Evolutionary conservation across 495 filamentous ascomycete genomes (phyloP), one percentile per base, ranked within the genome.

Genomic region (Aspergillus sclerotiicarbonarius): DNA sequence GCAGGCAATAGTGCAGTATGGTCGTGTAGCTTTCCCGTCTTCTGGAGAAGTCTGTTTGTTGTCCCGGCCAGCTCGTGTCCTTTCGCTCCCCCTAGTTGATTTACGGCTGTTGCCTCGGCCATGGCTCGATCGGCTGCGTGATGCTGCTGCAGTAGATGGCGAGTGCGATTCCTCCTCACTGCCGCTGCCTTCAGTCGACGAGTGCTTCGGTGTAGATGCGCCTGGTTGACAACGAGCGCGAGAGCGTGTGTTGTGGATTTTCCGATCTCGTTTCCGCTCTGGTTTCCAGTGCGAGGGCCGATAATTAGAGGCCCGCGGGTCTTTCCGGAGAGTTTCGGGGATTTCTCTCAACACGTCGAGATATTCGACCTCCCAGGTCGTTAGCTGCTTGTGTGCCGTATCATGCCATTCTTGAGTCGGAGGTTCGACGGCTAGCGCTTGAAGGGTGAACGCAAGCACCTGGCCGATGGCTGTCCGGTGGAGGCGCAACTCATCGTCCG

Each of bases 151-250:
- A 37, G 59, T 41, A 31, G 65, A 67, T 33, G 59, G 65, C 16
- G 62, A 70, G 33, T 49, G 54, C 46, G 33, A 43, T 48, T 63
- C 67, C 33, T 64, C 16, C 10, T 67, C 59, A 59, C 65, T 67
- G 37, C 56, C 48, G 43, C 54, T 70, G n/a, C 55, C 53, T 67
- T 70, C 59, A 31, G 41, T 51, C 25, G 61, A 59, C 29, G 65
- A 67, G 55, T 55, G 25, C 30, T 54, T 54, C 48, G 62, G 71
- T 54, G 8, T 86, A 90, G 63, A 92, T 87, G 33, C 12, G 37
- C 32, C 49, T 59, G 59, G 57, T 47, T 66, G n/a, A 51, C 61
- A 67, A 32, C 60, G 59, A 61, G 63, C 56, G 21, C 62, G 63
- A 41, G 65, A 68, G 6, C 61, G 62, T 54, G 58, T 70, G 25